Evolutionary conservation across 495 filamentous ascomycete genomes (phyloP), one percentile per base, ranked within the genome.

Genomic region (Umbilicaria muhlenbergii): DNA sequence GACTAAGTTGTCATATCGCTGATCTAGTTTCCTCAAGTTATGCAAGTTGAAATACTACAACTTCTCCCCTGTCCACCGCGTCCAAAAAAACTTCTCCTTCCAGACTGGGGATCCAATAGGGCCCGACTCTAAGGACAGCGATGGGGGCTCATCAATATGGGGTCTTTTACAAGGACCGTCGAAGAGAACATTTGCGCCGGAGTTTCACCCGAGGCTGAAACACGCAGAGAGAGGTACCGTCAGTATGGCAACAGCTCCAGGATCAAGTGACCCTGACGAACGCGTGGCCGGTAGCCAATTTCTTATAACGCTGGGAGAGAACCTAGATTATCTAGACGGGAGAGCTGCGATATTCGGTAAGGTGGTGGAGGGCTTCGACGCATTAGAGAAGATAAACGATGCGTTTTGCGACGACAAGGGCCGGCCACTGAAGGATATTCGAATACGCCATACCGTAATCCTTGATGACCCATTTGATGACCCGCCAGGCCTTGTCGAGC

Each of bases 21-120:
- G 46, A 41, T 59, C 34, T 69, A 94, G 86, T 72, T 94, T 95
- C 63, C 67, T 95, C 18, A 95, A 95, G 75, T 83, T 95, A 53
- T 95, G 88, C 74, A 94, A 94, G 59, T 67, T 85, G 62, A 95
- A 93, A 67, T 95, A 94, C 63, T 95, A 94, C 75, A 95, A 95
- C 68, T 95, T 87, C 58, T 79, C 86, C 24, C 88, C 88, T 32
- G 64, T 94, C 43, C 79, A 92, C 64, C 81, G 76, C 49, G 74
- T 95, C 39, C 88, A 94, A 58, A 84, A 83, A 52, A 76, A 83
- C 58, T 94, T 93, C 65, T 87, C 87, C 43, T 93, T 93, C 62
- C 88, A 95, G 55, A 91, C 88, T 43, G 88, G 88, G 51, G 88
- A 95, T 59, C 88, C 88, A 32, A 72, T 94, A 35, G 88, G 88